Conservation (phyloP, 805 yeast species). For the Ogataea haglerorum region DNA sequence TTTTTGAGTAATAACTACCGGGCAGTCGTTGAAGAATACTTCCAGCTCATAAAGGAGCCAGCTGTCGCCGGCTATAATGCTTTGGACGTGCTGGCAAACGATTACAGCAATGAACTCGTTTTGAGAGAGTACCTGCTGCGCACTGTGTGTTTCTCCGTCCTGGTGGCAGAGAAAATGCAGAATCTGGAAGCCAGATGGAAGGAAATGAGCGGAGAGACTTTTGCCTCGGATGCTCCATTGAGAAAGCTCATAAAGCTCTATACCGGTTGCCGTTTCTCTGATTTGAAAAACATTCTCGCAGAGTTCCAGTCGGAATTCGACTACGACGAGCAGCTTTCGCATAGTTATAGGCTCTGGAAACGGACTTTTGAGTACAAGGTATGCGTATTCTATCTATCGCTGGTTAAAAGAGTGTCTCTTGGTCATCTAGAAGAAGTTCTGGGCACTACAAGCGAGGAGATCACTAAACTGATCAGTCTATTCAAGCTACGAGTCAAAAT, state of each 20-base stretch:
- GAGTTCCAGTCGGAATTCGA: conserved; percentile 11
- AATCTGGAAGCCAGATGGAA: conserved; percentile 12
- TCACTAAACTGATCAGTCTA: conserved; percentile 20
- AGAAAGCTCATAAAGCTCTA: conserved; percentile 24
- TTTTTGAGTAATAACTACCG: conserved; percentile 26
- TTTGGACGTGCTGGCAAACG: conserved; percentile 16
- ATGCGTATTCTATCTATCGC: conserved; percentile 33
- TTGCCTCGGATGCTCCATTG: conserved; percentile 20
- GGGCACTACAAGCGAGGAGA: conserved; percentile 18
- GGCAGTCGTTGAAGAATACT: conserved; percentile 23
- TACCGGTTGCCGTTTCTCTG: conserved; percentile 26
- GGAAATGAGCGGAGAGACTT: conserved; percentile 16
- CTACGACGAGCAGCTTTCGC: conserved; percentile 23
- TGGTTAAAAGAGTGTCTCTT: conserved; percentile 24
- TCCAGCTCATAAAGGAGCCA: conserved; percentile 12
- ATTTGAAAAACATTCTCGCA: conserved; percentile 17
- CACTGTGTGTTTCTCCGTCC: conserved; percentile 18
- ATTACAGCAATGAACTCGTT: conserved; percentile 18
- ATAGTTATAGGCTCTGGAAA: conserved; percentile 24
- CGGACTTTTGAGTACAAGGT: conserved; percentile 30
- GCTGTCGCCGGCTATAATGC: conserved; percentile 16
- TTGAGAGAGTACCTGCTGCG: conserved; percentile 20
- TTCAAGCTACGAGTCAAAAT: conserved; percentile 27
- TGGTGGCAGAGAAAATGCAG: conserved; percentile 16
- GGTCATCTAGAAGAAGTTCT: conserved; percentile 22